phyloP scores from a whole-genome alignment of 345 rosid species.

The Eutrema yunnanense region DNA sequence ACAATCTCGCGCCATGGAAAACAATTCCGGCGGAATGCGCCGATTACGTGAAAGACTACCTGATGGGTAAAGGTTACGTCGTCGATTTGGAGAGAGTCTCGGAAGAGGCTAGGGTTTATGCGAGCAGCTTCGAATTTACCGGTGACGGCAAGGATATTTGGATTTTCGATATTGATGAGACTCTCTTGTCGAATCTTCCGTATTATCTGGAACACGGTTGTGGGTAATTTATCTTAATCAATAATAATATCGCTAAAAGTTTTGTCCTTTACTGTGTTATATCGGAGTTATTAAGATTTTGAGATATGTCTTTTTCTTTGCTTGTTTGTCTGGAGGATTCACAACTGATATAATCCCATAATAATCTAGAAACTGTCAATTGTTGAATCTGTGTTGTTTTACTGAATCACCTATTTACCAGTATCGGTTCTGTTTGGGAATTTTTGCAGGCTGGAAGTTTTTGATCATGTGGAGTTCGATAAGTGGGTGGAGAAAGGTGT shows the following conservation, averaged over 20 bases:
- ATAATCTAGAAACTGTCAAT: background rate
- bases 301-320: background rate
- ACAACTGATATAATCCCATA: background rate
- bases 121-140: conserved; percentile 41
- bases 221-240: conserved; percentile 43
- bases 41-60: conserved; percentile 53
- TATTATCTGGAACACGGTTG: conserved; percentile 64
- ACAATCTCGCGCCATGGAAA: conserved; percentile 75
- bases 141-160: conserved; percentile 66
- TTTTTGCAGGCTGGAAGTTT: conserved; percentile 58
- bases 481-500: conserved; percentile 73
- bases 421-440: background rate
- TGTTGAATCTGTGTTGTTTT: background rate
- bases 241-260: background rate
- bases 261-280: background rate
- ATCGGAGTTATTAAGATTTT: background rate
- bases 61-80: conserved; percentile 46
- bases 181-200: conserved; percentile 82
- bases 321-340: background rate
- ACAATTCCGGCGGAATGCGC: conserved; percentile 59
- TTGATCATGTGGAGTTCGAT: conserved; percentile 53
- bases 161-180: conserved; percentile 91
- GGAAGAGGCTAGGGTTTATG: conserved; percentile 52
- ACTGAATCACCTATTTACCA: background rate
- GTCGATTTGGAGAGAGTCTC: conserved; percentile 59